Percentiles rank a stretch among this genome's conserved stretches.
Conservation (phyloP, 1,139 yeast species). For the Scheffersomyces illinoinensis region DNA sequence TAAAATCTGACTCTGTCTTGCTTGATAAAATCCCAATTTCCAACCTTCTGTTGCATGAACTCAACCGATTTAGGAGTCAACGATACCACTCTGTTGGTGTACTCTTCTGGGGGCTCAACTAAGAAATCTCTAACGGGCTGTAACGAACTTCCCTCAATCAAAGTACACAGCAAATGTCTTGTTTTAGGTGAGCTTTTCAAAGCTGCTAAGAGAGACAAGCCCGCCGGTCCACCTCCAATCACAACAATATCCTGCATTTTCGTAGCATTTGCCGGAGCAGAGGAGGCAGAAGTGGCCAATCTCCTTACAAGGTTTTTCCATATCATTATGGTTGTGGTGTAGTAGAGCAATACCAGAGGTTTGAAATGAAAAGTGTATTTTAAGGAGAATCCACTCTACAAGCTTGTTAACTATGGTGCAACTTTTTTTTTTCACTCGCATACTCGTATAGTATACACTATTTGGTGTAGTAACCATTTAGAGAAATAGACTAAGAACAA, state of each 20-base stretch:
- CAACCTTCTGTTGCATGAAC: conserved; percentile 61
- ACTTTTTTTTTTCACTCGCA: neutral
- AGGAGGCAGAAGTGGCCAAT: conserved; percentile 6
- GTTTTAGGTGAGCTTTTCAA: conserved; percentile 66
- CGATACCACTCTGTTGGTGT: conserved; percentile 81
- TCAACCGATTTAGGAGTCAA: conserved; percentile 78
- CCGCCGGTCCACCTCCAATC: conserved; percentile 99
- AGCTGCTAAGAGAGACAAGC: conserved; percentile 82
- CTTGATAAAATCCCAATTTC: conserved; percentile 73
- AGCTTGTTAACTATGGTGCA: neutral
- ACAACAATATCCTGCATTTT: conserved; percentile 69
- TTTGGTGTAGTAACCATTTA: neutral
- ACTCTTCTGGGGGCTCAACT: conserved; percentile 55
- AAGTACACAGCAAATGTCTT: conserved; percentile 57
- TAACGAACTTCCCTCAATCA: conserved; percentile 73
- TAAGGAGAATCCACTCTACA: neutral
- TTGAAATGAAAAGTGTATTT: neutral
- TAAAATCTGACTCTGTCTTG: conserved; percentile 74
- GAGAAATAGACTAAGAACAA: too few species aligned
- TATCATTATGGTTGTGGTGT: neutral
- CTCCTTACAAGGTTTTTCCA: conserved; percentile 3
- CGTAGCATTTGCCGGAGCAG: conserved; percentile 10
- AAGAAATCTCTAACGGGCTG: conserved; percentile 53
- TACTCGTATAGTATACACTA: neutral
- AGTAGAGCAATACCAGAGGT: neutral